Percentiles rank a stretch among this genome's conserved stretches.
Evolutionary conservation across 495 filamentous ascomycete genomes (phyloP).

Genomic region (Annulohypoxylon maeteangense): DNA sequence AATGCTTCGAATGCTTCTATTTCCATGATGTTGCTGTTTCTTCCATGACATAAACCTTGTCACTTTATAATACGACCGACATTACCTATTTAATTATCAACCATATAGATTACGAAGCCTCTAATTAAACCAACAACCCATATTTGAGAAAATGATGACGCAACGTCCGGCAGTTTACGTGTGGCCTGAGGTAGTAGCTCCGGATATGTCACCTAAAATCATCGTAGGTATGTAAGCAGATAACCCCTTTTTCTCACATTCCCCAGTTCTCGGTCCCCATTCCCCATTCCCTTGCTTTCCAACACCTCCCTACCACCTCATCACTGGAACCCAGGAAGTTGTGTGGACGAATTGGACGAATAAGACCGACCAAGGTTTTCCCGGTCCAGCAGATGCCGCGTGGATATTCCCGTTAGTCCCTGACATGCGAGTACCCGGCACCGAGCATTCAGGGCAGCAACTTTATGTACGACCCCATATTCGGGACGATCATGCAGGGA

Average conservation of each 20-base stretch:
- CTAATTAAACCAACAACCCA: conserved; percentile 7
- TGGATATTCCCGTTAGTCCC: conserved; percentile 39
- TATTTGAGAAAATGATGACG: conserved; percentile 24
- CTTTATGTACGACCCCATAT: background rate
- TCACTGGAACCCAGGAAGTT: background rate
- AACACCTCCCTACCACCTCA: conserved; percentile 12
- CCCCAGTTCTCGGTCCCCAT: background rate
- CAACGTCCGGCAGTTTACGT: conserved; percentile 25
- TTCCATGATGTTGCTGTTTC: background rate
- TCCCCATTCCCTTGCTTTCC: background rate
- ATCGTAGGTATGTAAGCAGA: conserved; percentile 27
- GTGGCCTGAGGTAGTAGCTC: conserved; percentile 17
- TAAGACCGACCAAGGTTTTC: conserved; percentile 20
- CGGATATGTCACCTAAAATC: conserved; percentile 21
- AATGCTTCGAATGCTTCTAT: background rate
- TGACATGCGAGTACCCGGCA: conserved; percentile 14
- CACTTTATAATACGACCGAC: background rate
- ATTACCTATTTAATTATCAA: conserved; percentile 12
- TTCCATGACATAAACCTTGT: conserved; percentile 13
- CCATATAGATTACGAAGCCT: conserved; percentile 6
- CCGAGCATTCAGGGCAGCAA: conserved; percentile 6
- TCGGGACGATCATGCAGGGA: conserved; percentile 37
- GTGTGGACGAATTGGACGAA: conserved; percentile 22
- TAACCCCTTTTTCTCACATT: conserved; percentile 4
- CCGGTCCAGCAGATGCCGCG: conserved; percentile 17